Conservation (phyloP, 345 rosid species). For the Ceriops tagal region DNA sequence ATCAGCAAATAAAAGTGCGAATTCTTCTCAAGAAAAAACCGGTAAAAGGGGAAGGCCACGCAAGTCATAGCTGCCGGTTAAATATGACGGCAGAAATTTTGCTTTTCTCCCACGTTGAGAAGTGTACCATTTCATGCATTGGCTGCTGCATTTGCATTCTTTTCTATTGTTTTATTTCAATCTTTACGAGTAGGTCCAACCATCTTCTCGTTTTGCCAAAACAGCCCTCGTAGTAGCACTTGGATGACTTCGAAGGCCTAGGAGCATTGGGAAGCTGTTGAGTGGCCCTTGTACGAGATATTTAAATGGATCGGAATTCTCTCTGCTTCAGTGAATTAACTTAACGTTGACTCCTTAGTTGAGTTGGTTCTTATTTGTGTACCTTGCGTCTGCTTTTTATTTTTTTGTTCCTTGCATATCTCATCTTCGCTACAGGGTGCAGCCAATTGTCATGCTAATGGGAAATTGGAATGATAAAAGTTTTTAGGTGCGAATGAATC, state of each 20-base stretch:
- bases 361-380: background rate
- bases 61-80: conserved; percentile 33
- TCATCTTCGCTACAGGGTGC: too few species aligned
- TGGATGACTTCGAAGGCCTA: background rate
- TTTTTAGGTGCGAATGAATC: too few species aligned
- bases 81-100: conserved; percentile 17
- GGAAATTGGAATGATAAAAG: too few species aligned
- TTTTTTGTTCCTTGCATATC: too few species aligned
- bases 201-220: background rate
- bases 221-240: background rate
- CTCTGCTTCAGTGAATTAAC: background rate
- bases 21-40: conserved; percentile 37
- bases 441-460: too few species aligned
- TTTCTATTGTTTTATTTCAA: background rate
- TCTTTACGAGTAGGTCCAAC: background rate
- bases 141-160: conserved; percentile 7
- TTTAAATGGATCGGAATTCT: conserved; percentile 2
- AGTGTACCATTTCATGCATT: conserved; percentile 14
- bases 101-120: conserved; percentile 20
- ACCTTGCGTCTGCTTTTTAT: too few species aligned
- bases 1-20: conserved; percentile 32
- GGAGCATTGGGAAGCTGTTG: background rate
- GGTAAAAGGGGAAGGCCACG: conserved; percentile 82
- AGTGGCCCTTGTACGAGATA: conserved; percentile 4
- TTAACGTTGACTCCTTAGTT: background rate